Conservation (phyloP, 495 filamentous ascomycete genomes). For the Daldinia vernicosa region DNA sequence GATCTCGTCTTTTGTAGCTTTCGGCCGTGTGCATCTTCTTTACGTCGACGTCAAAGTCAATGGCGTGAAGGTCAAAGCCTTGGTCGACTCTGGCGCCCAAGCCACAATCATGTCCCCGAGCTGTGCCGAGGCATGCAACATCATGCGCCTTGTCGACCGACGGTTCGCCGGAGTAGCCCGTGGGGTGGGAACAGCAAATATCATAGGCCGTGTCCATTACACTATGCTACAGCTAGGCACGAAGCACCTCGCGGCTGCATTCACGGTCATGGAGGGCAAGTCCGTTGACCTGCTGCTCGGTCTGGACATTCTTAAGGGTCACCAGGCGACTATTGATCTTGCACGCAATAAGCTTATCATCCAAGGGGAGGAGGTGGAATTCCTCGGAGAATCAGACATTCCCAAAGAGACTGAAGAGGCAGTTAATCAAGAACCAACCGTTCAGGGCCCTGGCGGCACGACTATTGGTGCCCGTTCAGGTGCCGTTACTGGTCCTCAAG, state of each 20-base stretch:
- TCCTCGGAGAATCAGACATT: slow-evolving; percentile 92
- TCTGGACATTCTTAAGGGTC: slow-evolving; percentile 93
- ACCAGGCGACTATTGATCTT: slow-evolving; percentile 93
- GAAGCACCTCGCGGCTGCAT: slow-evolving; percentile 88
- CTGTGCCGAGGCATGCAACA: slow-evolving; percentile 89
- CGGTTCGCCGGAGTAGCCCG: slow-evolving; percentile 90
- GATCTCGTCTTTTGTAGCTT: slow-evolving; percentile 66
- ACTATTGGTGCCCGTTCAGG: slow-evolving; percentile 87
- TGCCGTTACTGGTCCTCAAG: slow-evolving; percentile 70
- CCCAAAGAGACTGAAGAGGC: slow-evolving; percentile 80
- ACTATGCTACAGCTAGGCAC: slow-evolving; percentile 92
- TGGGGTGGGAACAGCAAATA: slow-evolving; percentile 92
- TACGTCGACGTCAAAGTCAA: slow-evolving; percentile 98
- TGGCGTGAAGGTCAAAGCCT: slow-evolving; percentile 87
- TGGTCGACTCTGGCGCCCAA: slow-evolving; percentile 97
- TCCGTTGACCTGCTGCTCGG: slow-evolving; percentile 94
- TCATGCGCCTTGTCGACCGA: slow-evolving; percentile 95
- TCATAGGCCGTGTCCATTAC: slow-evolving; percentile 92
- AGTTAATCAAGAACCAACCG: slow-evolving; percentile 79
- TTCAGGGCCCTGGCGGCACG: slow-evolving; percentile 84
- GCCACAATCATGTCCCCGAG: slow-evolving; percentile 98
- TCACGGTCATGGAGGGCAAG: slow-evolving; percentile 99
- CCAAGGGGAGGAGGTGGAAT: slow-evolving; percentile 84
- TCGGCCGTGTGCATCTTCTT: slow-evolving; percentile 91
- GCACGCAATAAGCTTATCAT: slow-evolving; percentile 81